A percentile compares a stretch with the other conserved stretches of the same genome.
phyloP scores from a whole-genome alignment of 2,329 filamentous ascomycete species.

The Purpureocillium takamizusanense region DNA sequence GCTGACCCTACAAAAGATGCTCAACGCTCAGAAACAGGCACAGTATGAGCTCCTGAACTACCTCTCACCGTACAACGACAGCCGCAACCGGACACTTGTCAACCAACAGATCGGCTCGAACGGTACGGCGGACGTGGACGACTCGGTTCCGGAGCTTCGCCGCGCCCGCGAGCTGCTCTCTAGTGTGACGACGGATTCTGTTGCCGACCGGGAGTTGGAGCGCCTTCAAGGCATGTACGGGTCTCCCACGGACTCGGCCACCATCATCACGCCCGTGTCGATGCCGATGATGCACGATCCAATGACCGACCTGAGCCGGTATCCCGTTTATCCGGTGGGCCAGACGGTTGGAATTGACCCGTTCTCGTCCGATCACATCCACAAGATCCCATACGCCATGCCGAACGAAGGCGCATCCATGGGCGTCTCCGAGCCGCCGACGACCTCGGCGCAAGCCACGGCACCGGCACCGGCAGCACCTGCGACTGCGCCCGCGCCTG shows the following conservation, averaged over 20 bases:
- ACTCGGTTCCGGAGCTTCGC: slow-evolving; percentile 43
- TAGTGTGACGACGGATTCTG: slow-evolving; percentile 40
- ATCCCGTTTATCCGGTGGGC: slow-evolving; percentile 83
- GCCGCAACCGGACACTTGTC: slow-evolving; percentile 26
- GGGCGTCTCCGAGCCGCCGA: slow-evolving; percentile 28
- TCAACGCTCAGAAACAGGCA: slow-evolving; percentile 48
- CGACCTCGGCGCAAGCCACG: slow-evolving; percentile 8
- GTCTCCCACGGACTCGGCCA: slow-evolving; percentile 43
- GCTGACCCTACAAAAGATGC: slow-evolving; percentile 49
- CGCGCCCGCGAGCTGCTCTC: slow-evolving; percentile 48
- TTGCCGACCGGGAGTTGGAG: slow-evolving; percentile 46
- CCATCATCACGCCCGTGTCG: slow-evolving; percentile 28
- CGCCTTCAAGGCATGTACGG: slow-evolving; percentile 45
- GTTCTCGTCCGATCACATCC: slow-evolving; percentile 87
- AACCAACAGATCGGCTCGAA: slow-evolving; percentile 22
- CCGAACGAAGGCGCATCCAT: slow-evolving; percentile 44
- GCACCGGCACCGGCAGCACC: slow-evolving; percentile 8
- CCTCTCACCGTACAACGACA: slow-evolving; percentile 39
- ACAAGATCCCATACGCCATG: slow-evolving; percentile 81
- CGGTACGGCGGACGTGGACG: slow-evolving; percentile 35
- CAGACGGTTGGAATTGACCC: slow-evolving; percentile 89
- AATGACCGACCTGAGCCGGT: slow-evolving; percentile 44
- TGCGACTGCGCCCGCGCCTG: slow-evolving; percentile 20
- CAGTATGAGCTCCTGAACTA: slow-evolving; percentile 49
- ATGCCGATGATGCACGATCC: slow-evolving; percentile 44